phyloP scores from a whole-genome alignment of 306 rosid species.

The Delonix regia region DNA sequence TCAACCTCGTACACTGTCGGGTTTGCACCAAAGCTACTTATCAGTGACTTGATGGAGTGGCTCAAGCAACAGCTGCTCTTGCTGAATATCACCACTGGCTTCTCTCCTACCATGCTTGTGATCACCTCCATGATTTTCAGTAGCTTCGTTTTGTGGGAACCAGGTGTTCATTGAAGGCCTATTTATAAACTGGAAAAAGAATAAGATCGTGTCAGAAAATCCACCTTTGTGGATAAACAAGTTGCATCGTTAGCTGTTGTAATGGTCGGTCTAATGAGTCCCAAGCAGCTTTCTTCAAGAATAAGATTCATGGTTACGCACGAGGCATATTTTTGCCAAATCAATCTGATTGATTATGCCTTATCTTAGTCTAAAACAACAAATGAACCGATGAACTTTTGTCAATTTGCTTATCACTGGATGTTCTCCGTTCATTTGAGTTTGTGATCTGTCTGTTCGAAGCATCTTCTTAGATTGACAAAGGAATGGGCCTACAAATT shows the following conservation, averaged over 20 bases:
- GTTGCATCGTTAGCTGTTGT: slow-evolving; percentile 32
- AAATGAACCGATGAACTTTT: neutral
- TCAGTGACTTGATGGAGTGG: slow-evolving; percentile 67
- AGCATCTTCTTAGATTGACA: slow-evolving; percentile 32
- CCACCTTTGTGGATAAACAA: slow-evolving; percentile 30
- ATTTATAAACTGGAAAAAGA: slow-evolving; percentile 36
- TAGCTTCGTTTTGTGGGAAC: neutral
- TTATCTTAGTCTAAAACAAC: neutral
- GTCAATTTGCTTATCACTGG: neutral
- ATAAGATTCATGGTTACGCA: slow-evolving; percentile 47
- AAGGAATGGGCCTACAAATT: slow-evolving; percentile 22
- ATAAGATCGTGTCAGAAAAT: slow-evolving; percentile 12
- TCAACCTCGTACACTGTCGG: slow-evolving; percentile 75
- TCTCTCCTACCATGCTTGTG: slow-evolving; percentile 45
- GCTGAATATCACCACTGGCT: slow-evolving; percentile 61
- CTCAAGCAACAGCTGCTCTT: slow-evolving; percentile 55
- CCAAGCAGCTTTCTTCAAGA: slow-evolving; percentile 35
- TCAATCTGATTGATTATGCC: slow-evolving; percentile 5
- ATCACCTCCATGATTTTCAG: slow-evolving; percentile 41
- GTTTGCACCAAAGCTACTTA: slow-evolving; percentile 70
- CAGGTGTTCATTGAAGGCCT: slow-evolving; percentile 3
- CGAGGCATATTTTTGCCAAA: slow-evolving; percentile 32
- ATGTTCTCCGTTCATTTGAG: neutral
- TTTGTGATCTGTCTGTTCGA: slow-evolving; percentile 7
- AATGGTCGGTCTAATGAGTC: slow-evolving; percentile 38